Percentiles rank a stretch among this genome's conserved stretches.
Evolutionary conservation across 208 protist species (phyloP).

Genomic region (Blechomonas ayalai): DNA sequence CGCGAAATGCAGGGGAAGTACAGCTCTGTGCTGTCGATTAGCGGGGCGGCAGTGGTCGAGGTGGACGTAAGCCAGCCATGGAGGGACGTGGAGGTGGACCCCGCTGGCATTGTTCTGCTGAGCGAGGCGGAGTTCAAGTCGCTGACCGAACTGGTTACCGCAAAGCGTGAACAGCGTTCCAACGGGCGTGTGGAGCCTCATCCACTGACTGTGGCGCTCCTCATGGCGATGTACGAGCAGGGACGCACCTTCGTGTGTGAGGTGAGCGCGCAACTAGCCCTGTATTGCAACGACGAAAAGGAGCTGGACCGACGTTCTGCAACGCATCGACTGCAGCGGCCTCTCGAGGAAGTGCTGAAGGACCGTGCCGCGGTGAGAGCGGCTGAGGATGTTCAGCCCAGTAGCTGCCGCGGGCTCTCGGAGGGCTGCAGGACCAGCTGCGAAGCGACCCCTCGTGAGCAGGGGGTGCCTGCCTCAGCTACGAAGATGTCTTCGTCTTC

Average conservation of each 20-base stretch:
- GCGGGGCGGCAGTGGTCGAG: slow-evolving; percentile 13
- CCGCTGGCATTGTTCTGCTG: slow-evolving; percentile 16
- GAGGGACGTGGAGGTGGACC: slow-evolving; percentile 19
- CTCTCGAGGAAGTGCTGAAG: slow-evolving; percentile 11
- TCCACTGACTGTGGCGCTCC: too few species aligned
- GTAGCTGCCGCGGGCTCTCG: slow-evolving; percentile 4
- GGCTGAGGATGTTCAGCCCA: neutral
- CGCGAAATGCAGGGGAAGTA: too few species aligned
- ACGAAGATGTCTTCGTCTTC: too few species aligned
- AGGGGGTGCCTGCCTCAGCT: too few species aligned
- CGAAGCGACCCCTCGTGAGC: too few species aligned
- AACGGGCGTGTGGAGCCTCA: too few species aligned
- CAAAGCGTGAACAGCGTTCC: too few species aligned
- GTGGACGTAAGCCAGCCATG: slow-evolving; percentile 19
- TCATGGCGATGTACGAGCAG: slow-evolving; percentile 18
- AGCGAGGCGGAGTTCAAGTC: slow-evolving; percentile 18
- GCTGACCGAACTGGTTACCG: slow-evolving; percentile 26
- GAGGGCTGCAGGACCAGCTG: too few species aligned
- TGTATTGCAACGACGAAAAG: slow-evolving; percentile 42
- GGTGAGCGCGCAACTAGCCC: slow-evolving; percentile 43
- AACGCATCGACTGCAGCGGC: slow-evolving; percentile 29
- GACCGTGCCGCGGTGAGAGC: neutral
- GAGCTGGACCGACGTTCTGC: slow-evolving; percentile 38
- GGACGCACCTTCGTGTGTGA: slow-evolving; percentile 50
- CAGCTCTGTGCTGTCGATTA: slow-evolving; percentile 38